Conservation (phyloP, 345 rosid species). For the Angophora floribunda region DNA sequence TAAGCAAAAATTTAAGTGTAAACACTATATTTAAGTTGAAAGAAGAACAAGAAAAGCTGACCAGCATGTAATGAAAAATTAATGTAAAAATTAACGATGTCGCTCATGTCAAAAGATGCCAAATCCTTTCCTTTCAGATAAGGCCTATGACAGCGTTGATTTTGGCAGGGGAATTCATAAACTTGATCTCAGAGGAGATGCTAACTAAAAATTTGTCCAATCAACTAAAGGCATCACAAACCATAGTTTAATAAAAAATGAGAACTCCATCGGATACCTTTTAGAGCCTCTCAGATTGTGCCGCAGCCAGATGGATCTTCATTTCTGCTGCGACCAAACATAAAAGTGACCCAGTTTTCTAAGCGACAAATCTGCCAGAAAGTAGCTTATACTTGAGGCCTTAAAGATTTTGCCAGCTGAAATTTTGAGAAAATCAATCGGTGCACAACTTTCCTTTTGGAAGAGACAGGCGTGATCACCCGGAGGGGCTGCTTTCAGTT, state of each 20-base stretch:
- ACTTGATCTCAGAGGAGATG: neutral
- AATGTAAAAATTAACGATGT: neutral
- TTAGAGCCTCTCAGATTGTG: neutral
- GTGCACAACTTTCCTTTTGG: neutral
- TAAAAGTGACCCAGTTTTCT: too few relatives aligned
- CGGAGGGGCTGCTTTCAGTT: neutral
- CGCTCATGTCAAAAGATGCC: neutral
- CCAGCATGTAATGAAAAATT: neutral
- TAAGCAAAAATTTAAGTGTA: too few relatives aligned
- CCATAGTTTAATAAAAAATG: too few relatives aligned
- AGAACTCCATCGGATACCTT: neutral
- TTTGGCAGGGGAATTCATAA: neutral
- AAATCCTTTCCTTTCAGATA: neutral
- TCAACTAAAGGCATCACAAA: too few relatives aligned
- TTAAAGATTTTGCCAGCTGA: neutral
- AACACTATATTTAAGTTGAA: too few relatives aligned
- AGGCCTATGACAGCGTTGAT: neutral
- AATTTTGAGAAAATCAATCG: too few relatives aligned
- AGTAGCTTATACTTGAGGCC: neutral
- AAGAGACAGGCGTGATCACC: neutral
- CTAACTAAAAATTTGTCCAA: neutral
- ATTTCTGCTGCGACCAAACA: neutral
- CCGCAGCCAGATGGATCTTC: neutral
- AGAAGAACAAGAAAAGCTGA: neutral
- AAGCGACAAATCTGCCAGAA: too few relatives aligned